phyloP scores from a whole-genome alignment of 768 basidiomycete species.

The Calocera viscosa region DNA sequence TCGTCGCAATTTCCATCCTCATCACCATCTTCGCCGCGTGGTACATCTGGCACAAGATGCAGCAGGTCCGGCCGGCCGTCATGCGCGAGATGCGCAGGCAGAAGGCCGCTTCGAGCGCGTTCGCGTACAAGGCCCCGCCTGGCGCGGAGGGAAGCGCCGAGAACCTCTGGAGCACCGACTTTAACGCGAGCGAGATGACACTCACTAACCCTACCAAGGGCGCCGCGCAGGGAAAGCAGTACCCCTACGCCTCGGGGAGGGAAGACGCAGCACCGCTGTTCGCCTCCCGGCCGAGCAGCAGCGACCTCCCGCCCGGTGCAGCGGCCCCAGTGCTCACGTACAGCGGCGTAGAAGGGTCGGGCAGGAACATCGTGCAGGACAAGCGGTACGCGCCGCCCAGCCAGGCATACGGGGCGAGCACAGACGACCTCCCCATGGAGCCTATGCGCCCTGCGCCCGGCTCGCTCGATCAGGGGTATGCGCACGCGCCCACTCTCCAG shows the following conservation, averaged over 20 bases:
- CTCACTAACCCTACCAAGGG: not conserved
- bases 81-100: conserved; percentile 15
- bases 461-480: not conserved
- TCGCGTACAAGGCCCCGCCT: not conserved
- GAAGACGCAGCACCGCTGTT: not conserved
- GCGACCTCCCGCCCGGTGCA: not conserved
- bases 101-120: not conserved
- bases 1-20: conserved; percentile 53
- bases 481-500: not conserved
- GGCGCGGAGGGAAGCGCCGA: not conserved
- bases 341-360: not conserved
- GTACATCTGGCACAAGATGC: conserved; percentile 68
- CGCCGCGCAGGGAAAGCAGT: no score
- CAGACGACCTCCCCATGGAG: not conserved
- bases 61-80: conserved; percentile 27
- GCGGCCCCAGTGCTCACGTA: not conserved
- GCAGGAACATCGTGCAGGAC: not conserved
- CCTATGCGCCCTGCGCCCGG: not conserved
- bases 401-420: not conserved
- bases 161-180: conserved; percentile 1
- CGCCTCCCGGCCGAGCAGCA: not conserved
- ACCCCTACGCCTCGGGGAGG: not conserved
- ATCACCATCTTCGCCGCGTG: conserved; percentile 70
- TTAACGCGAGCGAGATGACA: conserved; percentile 1
- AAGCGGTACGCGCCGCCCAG: not conserved